Evolutionary conservation across 768 basidiomycete species (phyloP).

Genomic region (Phaeotremella skinneri): DNA sequence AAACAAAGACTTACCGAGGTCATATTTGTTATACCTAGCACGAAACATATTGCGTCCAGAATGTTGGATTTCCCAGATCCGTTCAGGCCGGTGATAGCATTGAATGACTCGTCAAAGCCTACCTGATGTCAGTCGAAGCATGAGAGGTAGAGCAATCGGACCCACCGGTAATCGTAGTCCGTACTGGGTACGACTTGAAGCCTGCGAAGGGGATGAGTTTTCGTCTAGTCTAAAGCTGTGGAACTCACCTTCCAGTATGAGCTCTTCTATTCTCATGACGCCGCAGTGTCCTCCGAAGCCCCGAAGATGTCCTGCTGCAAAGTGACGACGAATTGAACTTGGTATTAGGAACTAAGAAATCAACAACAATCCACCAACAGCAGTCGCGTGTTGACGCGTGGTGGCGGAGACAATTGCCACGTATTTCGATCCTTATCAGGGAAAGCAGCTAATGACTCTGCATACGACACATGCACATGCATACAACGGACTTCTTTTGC

Average conservation of each 20-base stretch:
- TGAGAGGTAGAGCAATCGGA: neutral
- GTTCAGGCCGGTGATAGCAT: slow-evolving; percentile 84
- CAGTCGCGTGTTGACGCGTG: neutral
- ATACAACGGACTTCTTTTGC: no score
- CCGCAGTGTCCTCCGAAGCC: neutral
- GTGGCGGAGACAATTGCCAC: no score
- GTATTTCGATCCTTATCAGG: no score
- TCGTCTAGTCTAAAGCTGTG: neutral
- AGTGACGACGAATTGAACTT: no score
- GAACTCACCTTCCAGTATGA: slow-evolving; percentile 77
- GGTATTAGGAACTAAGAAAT: no score
- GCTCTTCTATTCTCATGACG: slow-evolving; percentile 86
- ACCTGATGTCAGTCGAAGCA: slow-evolving; percentile 2
- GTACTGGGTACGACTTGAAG: slow-evolving; percentile 96
- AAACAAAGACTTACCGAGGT: slow-evolving; percentile 61
- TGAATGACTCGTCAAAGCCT: slow-evolving; percentile 97
- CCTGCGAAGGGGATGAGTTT: slow-evolving; percentile 56
- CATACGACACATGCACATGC: no score
- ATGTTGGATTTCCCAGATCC: slow-evolving; percentile 96
- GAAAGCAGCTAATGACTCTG: no score
- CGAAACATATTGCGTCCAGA: slow-evolving; percentile 98
- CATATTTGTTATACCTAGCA: slow-evolving; percentile 96
- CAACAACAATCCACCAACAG: neutral
- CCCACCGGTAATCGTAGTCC: slow-evolving; percentile 75
- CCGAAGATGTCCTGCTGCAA: no score